These are phyloP conservation scores for Arabis alpina DNA, from an alignment of 345 rosid genomes.

Conservation along the genomic window DNA sequence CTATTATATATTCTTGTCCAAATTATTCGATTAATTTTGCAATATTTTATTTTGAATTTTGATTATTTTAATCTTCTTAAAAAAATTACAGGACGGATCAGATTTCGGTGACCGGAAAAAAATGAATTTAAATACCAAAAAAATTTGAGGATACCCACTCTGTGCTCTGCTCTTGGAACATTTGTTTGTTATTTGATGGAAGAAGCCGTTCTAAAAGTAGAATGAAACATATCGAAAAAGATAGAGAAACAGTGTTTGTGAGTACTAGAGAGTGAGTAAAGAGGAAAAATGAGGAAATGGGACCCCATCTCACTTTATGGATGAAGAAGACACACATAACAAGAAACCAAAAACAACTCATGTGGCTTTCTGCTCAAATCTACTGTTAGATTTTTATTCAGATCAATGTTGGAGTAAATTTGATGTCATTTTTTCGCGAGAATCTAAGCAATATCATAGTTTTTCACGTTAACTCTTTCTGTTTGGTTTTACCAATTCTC, in stretches of 20 bases:
- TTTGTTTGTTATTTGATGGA: too few species aligned
- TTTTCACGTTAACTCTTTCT: slow-evolving; percentile 36
- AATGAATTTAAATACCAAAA: too few species aligned
- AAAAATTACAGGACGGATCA: too few species aligned
- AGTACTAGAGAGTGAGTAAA: slow-evolving; percentile 9
- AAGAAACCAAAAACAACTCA: slow-evolving; percentile 43
- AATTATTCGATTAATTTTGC: too few species aligned
- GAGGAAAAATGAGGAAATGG: slow-evolving; percentile 21
- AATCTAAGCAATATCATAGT: slow-evolving; percentile 14
- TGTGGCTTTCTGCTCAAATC: slow-evolving; percentile 44
- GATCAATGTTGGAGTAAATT: slow-evolving; percentile 37
- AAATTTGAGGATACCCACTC: too few species aligned
- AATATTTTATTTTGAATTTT: too few species aligned
- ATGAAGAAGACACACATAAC: slow-evolving; percentile 36
- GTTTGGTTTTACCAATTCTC: slow-evolving; percentile 36
- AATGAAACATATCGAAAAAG: neutral
- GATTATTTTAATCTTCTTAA: too few species aligned
- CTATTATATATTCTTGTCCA: too few species aligned
- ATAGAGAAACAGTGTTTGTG: neutral
- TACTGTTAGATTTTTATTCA: slow-evolving; percentile 36
- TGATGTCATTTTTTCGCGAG: slow-evolving; percentile 15
- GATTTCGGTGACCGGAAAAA: too few species aligned
- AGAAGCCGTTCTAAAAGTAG: too few species aligned
- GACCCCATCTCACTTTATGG: slow-evolving; percentile 29
- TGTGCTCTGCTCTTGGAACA: too few species aligned